These are phyloP conservation scores for Penicillium brasilianum DNA, from an alignment of 2,329 filamentous ascomycete species.

Conservation along the genomic window DNA sequence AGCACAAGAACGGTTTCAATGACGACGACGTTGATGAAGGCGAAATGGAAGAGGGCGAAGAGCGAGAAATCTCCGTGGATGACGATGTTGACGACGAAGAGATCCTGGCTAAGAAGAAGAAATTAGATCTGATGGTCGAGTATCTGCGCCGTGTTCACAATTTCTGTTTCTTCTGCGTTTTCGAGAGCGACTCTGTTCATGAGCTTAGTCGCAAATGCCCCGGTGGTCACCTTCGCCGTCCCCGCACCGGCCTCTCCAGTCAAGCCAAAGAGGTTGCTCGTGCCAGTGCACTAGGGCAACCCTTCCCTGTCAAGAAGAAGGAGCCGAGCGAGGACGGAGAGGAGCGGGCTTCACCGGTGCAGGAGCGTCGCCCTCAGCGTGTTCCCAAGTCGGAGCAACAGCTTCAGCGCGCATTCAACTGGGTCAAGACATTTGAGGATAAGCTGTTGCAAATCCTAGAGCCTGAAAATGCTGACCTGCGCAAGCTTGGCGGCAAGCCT, in stretches of 20 bases:
- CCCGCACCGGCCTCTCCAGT: slow-evolving; percentile 80
- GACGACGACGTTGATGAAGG: slow-evolving; percentile 54
- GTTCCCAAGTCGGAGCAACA: slow-evolving; percentile 85
- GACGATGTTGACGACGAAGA: slow-evolving; percentile 88
- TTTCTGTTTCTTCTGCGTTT: slow-evolving; percentile 99
- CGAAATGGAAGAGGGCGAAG: slow-evolving; percentile 80
- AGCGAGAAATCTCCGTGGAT: slow-evolving; percentile 69
- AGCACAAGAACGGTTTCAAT: slow-evolving; percentile 61
- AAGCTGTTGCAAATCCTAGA: slow-evolving; percentile 93
- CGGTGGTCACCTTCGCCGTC: slow-evolving; percentile 92
- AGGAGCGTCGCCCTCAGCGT: slow-evolving; percentile 75
- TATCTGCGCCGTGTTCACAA: slow-evolving; percentile 96
- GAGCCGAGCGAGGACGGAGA: slow-evolving; percentile 67
- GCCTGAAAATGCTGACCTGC: slow-evolving; percentile 82
- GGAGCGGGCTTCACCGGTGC: slow-evolving; percentile 67
- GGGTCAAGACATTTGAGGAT: slow-evolving; percentile 98
- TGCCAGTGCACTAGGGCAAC: slow-evolving; percentile 80
- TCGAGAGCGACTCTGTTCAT: slow-evolving; percentile 96
- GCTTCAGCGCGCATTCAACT: slow-evolving; percentile 92
- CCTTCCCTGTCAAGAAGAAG: slow-evolving; percentile 83
- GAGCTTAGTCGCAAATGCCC: slow-evolving; percentile 95
- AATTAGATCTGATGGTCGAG: slow-evolving; percentile 92
- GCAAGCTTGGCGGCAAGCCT: slow-evolving; percentile 87
- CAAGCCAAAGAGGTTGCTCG: slow-evolving; percentile 82
- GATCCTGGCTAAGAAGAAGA: slow-evolving; percentile 90